Conservation (phyloP, 2,329 filamentous ascomycete species). For the Microthyrium microscopicum region DNA sequence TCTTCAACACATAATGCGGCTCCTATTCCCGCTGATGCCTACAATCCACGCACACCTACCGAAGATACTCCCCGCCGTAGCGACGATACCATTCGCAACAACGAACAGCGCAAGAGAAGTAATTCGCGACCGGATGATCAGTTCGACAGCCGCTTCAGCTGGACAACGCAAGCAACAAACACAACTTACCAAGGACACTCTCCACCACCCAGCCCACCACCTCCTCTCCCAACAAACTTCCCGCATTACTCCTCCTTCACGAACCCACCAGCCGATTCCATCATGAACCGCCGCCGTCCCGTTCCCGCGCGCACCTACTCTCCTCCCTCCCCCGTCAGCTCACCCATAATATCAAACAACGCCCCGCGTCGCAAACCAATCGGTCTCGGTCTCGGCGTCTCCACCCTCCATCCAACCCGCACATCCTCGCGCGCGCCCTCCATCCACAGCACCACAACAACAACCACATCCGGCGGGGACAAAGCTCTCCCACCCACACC, state of each 20-base stretch:
- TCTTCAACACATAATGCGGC: too few relatives aligned
- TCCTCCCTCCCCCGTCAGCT: slow-evolving; percentile 12
- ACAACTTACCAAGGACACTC: slow-evolving; percentile 21
- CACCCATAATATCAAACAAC: slow-evolving; percentile 14
- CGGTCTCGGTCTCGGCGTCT: slow-evolving; percentile 14
- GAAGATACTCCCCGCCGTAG: too few relatives aligned
- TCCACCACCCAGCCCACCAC: slow-evolving; percentile 23
- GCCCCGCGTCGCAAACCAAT: slow-evolving; percentile 14
- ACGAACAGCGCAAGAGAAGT: slow-evolving; percentile 5
- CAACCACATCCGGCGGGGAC: neutral
- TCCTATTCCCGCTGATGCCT: too few relatives aligned
- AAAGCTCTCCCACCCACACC: slow-evolving; percentile 24
- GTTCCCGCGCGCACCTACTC: slow-evolving; percentile 8
- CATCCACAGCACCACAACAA: neutral
- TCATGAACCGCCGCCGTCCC: slow-evolving; percentile 10
- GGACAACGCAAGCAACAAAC: slow-evolving; percentile 42
- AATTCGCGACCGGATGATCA: neutral
- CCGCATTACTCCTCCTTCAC: slow-evolving; percentile 8
- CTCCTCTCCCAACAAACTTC: slow-evolving; percentile 13
- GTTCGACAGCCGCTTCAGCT: slow-evolving; percentile 41
- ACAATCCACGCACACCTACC: too few relatives aligned
- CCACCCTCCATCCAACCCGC: slow-evolving; percentile 12
- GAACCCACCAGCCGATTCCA: slow-evolving; percentile 11
- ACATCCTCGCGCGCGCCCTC: slow-evolving; percentile 2
- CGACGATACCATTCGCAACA: slow-evolving; percentile 3